These are phyloP conservation scores for Talaromyces marneffei DNA, from an alignment of 2,329 filamentous ascomycete species.

Conservation along the genomic window DNA sequence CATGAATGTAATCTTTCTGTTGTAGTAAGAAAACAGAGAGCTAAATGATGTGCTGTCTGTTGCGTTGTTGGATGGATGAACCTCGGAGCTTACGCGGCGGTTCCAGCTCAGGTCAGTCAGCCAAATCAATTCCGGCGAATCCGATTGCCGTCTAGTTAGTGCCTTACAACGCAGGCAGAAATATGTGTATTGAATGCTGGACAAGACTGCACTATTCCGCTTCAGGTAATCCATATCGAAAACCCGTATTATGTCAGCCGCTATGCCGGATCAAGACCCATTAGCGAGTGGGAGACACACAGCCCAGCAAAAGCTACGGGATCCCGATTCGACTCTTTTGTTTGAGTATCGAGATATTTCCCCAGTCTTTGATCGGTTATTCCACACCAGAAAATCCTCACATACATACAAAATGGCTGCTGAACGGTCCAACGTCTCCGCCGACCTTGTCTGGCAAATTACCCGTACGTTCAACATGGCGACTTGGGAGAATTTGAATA, in stretches of 20 bases:
- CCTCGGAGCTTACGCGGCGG: background rate
- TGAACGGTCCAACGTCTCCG: conserved; percentile 68
- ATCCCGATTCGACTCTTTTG: conserved; percentile 1
- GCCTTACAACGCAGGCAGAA: background rate
- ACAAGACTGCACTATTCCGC: background rate
- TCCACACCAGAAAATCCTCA: background rate
- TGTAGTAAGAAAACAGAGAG: background rate
- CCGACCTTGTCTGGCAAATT: conserved; percentile 91
- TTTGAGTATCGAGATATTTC: conserved; percentile 1
- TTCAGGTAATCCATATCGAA: background rate
- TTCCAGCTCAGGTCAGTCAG: background rate
- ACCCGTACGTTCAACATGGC: conserved; percentile 65
- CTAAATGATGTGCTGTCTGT: background rate
- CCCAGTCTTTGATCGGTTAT: conserved; percentile 2
- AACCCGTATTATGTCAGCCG: conserved; percentile 3
- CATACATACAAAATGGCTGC: conserved; percentile 33
- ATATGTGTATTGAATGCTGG: background rate
- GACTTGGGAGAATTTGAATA: background rate
- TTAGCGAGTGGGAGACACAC: conserved; percentile 14
- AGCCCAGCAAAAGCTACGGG: conserved; percentile 3
- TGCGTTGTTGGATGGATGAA: background rate
- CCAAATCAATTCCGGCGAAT: conserved; percentile 5
- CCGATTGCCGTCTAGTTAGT: background rate
- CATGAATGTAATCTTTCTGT: background rate
- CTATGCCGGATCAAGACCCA: conserved; percentile 10